Conservation (phyloP, 345 rosid species). For the Euclidium syriacum region DNA sequence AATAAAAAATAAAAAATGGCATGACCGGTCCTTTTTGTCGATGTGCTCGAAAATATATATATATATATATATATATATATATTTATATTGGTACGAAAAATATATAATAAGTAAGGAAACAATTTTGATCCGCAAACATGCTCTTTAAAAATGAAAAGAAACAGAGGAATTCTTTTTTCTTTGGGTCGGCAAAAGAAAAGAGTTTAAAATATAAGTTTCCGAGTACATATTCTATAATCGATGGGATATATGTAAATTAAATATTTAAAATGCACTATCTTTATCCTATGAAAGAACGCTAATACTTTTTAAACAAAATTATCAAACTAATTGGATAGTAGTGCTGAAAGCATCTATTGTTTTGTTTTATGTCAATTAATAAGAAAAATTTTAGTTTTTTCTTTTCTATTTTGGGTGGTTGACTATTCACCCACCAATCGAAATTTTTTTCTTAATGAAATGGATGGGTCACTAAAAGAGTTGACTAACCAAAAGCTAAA, state of each 20-base stretch:
- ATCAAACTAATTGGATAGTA: background rate
- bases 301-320: background rate
- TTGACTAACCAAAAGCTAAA: slow-evolving; percentile 24
- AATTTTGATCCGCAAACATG: background rate
- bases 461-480: slow-evolving; percentile 20
- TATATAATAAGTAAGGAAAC: background rate
- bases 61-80: background rate
- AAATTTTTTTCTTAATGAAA: background rate
- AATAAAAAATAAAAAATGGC: slow-evolving; percentile 8
- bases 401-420: slow-evolving; percentile 8
- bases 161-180: no score
- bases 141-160: background rate
- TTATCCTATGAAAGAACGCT: background rate
- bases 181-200: background rate
- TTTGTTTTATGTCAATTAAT: slow-evolving; percentile 5
- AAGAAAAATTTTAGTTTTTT: no score
- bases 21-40: slow-evolving; percentile 4
- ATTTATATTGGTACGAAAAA: background rate
- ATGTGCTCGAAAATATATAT: background rate
- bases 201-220: background rate
- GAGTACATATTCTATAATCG: slow-evolving; percentile 1
- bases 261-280: background rate
- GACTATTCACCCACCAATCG: slow-evolving; percentile 17
- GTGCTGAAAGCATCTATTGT: slow-evolving; percentile 21
- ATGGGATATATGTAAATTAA: background rate